Base-by-base conservation (phyloP, 2,329 filamentous ascomycete species). In the Trichoderma brevicompactum region DNA sequence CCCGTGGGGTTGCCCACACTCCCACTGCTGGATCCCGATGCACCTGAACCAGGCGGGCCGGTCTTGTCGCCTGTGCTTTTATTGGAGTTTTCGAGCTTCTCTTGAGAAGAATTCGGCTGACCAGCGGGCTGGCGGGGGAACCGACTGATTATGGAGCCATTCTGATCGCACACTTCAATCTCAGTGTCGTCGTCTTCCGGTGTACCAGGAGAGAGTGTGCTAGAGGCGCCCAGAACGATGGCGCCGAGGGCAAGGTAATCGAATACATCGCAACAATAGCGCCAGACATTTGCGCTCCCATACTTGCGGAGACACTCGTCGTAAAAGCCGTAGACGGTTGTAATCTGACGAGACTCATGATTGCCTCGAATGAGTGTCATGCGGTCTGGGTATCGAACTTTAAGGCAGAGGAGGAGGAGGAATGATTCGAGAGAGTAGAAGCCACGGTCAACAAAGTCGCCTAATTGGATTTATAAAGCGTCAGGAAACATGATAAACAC, bases 401-500 rank as follows among this genome's bases (percentile, higher is more conserved):
- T 98, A 72, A 98, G 88, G 75, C 93, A 97, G 61, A 99, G 87
- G 10, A 99, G 89, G 64, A 99, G 91, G 68, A 97, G 89, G 76
- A 99, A 97, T 5, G 94, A 95, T 80, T 99, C 94, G 72, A 99
- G 89, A 2, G 92, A 97, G 82, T 98, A 99, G 84, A 97, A 99
- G 66, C 94, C 94, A 69, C 94, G 92, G 78, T 99, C 94, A 75
- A 99, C 94, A 73, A 97, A 99, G 79, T 99, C 94, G 76, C 94
- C 90, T 92, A 69, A 28, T 36, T 3, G 2, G 10, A 50, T 48
- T 40, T 9, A 23, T 10, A 9, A 44, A 5, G 2, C 12, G 60
- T 54, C 12, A 63, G 32, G 10, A 28, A 15, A n/a, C 6, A 46
- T 10, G 5, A 41, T 15, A n/a, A 4, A 13, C 7, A 36, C 8